Evolutionary conservation across 2,329 filamentous ascomycete species (phyloP), one percentile per base, ranked within the genome.

Genomic region (Pseudogymnoascus sp.): DNA sequence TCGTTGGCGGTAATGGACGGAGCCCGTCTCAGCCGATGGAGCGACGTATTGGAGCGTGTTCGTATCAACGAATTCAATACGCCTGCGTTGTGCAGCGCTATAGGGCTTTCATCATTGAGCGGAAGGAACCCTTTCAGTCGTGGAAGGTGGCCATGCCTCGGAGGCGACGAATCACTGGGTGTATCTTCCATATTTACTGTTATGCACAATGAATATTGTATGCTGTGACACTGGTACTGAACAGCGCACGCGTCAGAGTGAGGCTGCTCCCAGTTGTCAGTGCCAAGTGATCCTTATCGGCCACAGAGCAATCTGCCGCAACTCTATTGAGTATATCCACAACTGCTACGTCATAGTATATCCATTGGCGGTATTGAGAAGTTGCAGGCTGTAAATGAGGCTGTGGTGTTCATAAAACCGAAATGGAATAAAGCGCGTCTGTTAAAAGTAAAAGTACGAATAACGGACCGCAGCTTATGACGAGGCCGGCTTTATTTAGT

Each of bases 21-120:
- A 14, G 25, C 6, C 9, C 38, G 25, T 33, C 61, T 63, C 14
- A 66, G 39, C 1, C 35, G 64, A 5, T 63, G 60, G 16, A 72
- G 60, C 23, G 71, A 71, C 11, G 67, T 60, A 49, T 64, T 68
- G 6, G 71, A 72, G n/a, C 68, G 67, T 5, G 67, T 68, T 30
- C 64, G 69, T 25, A 74, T 72, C 5, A 74, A 66, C 22, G 42
- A 67, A 6, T 63, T 68, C 8, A 74, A 62, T 14, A 65, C 62
- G 7, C 72, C 72, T 36, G 68, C 60, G 14, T 72, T 71, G 58
- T 73, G 72, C 19, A 69, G 69, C 9, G 65, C 65, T 68, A 73
- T 69, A 28, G 70, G 69, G 49, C 62, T 71, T 42, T 72, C 72
- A 11, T 45, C 60, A 35, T 42, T 67, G 35, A 72, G 66, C 7